A percentile compares a stretch with the other conserved stretches of the same genome.
Conservation (phyloP, 805 yeast genomes). For the Lipomyces spencermartinsiae region DNA sequence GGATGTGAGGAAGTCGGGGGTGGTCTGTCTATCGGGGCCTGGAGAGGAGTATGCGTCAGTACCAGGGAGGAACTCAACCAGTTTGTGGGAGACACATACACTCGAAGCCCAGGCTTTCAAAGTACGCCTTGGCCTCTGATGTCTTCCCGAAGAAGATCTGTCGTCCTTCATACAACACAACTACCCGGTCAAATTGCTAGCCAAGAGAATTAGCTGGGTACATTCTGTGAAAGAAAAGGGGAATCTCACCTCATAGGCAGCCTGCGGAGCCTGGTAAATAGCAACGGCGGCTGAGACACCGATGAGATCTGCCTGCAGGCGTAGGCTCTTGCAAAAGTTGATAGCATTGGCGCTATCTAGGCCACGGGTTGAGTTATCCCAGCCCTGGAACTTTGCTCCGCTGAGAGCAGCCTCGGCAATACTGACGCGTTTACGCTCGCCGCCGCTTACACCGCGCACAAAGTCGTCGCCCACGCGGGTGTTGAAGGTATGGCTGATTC, state of each 20-base stretch:
- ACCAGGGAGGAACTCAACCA: too few relatives aligned
- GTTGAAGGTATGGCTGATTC: conserved; percentile 50
- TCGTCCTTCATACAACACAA: conserved; percentile 59
- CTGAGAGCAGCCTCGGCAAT: conserved; percentile 58
- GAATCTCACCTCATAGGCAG: too few relatives aligned
- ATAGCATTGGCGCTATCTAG: conserved; percentile 73
- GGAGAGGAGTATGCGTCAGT: conserved; percentile 62
- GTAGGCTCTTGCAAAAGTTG: conserved; percentile 64
- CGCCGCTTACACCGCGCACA: conserved; percentile 66
- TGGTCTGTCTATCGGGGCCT: too few relatives aligned
- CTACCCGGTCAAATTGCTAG: conserved; percentile 60
- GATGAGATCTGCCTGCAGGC: conserved; percentile 56
- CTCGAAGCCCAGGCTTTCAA: conserved; percentile 61
- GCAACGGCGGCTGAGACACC: conserved; percentile 64
- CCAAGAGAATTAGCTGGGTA: too few relatives aligned
- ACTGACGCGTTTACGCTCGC: conserved; percentile 63
- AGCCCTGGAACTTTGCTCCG: conserved; percentile 57
- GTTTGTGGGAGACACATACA: too few relatives aligned
- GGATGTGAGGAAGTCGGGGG: conserved; percentile 22
- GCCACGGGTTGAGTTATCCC: conserved; percentile 76
- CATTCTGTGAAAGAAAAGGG: too few relatives aligned
- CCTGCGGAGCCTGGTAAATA: conserved; percentile 66
- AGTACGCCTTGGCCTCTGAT: conserved; percentile 55
- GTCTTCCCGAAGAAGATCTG: conserved; percentile 61
- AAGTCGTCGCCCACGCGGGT: conserved; percentile 55